A percentile compares a stretch with the other conserved stretches of the same genome.
Conservation (phyloP, 2,329 filamentous ascomycete genomes). For the Aspergillus felis region DNA sequence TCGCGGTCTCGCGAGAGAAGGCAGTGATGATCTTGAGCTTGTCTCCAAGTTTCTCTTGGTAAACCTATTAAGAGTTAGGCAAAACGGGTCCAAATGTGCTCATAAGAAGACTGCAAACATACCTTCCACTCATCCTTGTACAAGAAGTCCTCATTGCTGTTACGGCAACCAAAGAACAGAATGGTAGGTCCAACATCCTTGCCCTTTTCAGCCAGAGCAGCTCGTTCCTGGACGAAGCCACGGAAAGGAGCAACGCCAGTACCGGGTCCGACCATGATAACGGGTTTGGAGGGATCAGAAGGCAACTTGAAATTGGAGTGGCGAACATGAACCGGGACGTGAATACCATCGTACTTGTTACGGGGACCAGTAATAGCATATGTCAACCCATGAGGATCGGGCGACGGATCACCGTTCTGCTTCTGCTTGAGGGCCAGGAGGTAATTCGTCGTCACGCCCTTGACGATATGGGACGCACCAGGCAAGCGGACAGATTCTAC, state of each 20-base stretch:
- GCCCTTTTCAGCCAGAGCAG: slow-evolving; percentile 74
- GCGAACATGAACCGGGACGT: slow-evolving; percentile 90
- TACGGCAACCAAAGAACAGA: slow-evolving; percentile 94
- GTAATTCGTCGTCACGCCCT: slow-evolving; percentile 96
- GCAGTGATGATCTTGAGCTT: slow-evolving; percentile 87
- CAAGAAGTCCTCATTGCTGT: slow-evolving; percentile 81
- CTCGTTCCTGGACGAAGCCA: slow-evolving; percentile 90
- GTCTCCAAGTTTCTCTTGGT: slow-evolving; percentile 77
- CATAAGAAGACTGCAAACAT: slow-evolving; percentile 39
- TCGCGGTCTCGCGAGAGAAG: slow-evolving; percentile 80
- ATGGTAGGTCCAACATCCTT: slow-evolving; percentile 81
- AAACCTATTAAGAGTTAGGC: slow-evolving; percentile 56
- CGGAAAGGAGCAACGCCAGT: slow-evolving; percentile 97
- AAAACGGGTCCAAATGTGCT: not conserved
- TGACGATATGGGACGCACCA: slow-evolving; percentile 73
- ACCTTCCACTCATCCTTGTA: slow-evolving; percentile 92
- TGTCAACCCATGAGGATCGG: slow-evolving; percentile 76
- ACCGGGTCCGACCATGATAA: slow-evolving; percentile 95
- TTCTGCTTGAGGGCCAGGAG: slow-evolving; percentile 92
- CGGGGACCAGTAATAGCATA: slow-evolving; percentile 86
- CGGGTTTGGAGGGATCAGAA: slow-evolving; percentile 85
- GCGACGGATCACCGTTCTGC: slow-evolving; percentile 80
- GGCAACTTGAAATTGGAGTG: slow-evolving; percentile 99
- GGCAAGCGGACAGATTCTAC: slow-evolving; percentile 80
- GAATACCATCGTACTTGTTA: slow-evolving; percentile 95